Conservation (phyloP, 768 basidiomycete species). For the Floccularia luteovirens region DNA sequence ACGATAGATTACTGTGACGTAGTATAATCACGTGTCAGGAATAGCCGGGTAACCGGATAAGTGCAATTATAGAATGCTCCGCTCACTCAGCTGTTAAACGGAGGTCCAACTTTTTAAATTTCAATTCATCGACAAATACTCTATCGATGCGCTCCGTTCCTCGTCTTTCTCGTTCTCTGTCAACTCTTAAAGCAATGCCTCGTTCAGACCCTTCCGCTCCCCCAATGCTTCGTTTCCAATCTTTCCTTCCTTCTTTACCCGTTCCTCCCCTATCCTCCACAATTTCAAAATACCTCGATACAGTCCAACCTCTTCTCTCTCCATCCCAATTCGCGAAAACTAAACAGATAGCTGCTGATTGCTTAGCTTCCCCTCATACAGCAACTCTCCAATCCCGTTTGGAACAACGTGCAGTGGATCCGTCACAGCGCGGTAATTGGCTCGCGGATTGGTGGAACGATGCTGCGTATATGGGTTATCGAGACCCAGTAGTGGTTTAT, state of each 20-base stretch:
- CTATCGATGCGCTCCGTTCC: too few relatives aligned
- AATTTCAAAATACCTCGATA: slow-evolving; percentile 81
- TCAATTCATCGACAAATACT: too few relatives aligned
- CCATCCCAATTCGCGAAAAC: slow-evolving; percentile 55
- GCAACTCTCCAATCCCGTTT: slow-evolving; percentile 73
- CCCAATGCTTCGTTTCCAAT: slow-evolving; percentile 69
- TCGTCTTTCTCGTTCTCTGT: too few relatives aligned
- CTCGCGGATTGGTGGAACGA: slow-evolving; percentile 99
- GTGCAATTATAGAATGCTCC: too few relatives aligned
- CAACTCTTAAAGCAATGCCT: too few relatives aligned
- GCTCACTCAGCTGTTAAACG: too few relatives aligned
- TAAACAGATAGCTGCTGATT: slow-evolving; percentile 49
- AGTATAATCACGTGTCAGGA: too few relatives aligned
- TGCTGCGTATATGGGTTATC: slow-evolving; percentile 77
- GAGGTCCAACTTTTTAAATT: too few relatives aligned
- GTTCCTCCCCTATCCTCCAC: slow-evolving; percentile 83
- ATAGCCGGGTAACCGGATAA: too few relatives aligned
- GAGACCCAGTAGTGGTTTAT: slow-evolving; percentile 86
- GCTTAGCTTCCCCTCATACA: slow-evolving; percentile 62
- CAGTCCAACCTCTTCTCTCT: slow-evolving; percentile 71
- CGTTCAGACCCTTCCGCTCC: slow-evolving; percentile 54
- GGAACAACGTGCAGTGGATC: slow-evolving; percentile 61
- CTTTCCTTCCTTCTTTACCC: slow-evolving; percentile 69
- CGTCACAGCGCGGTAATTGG: slow-evolving; percentile 67
- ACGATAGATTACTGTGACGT: too few relatives aligned